Evolutionary conservation across 192 early-diverging fungal species (phyloP), one percentile per base, ranked within the genome.

Genomic region (Thamnidium elegans): DNA sequence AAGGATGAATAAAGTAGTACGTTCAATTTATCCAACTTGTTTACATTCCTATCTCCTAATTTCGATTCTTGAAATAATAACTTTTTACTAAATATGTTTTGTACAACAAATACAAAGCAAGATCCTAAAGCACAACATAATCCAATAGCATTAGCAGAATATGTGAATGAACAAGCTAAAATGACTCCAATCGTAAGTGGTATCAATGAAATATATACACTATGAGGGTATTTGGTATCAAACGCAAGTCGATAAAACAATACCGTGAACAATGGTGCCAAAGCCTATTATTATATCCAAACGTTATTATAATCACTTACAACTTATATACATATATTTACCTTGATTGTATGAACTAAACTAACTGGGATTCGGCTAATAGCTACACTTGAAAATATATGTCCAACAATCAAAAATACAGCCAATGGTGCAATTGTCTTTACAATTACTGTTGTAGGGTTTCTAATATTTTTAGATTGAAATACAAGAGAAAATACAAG

Each of bases 261-360:
- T 4, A 94, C 91, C 4, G 92, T 96, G 66, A 96, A 94, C 31
- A 96, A 76, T 13, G 94, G 94, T 20, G 90, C 91, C 4, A 94
- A 68, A 8, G 94, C 92, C 83, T 85, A 70, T 17, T 85, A 70
- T 17, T 34, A 4, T 36, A 80, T 81, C 54, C 17, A 36, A 62
- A 55, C 21, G 21, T 32, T 0, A 34, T 58, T 52, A 55, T 39
- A 30, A 42, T 1, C 21, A 43, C 43, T 65, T 52, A 51, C 32
- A 50, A 73, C 74, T 26, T 26, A 26, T 26, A 3, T 26, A 26
- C 26, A 26, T 26, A 26, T 26, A 26, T 26, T 26, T 26, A 93
- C 92, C 86, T 95, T 95, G 66, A 96, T 89, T 2, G 94, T 96
- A 62, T 96, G 94, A 10, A 90, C 87, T 69, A 94, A 85, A 51